Evolutionary conservation across 805 yeast species (phyloP).

Genomic region (Starmerella potacharoeniae): DNA sequence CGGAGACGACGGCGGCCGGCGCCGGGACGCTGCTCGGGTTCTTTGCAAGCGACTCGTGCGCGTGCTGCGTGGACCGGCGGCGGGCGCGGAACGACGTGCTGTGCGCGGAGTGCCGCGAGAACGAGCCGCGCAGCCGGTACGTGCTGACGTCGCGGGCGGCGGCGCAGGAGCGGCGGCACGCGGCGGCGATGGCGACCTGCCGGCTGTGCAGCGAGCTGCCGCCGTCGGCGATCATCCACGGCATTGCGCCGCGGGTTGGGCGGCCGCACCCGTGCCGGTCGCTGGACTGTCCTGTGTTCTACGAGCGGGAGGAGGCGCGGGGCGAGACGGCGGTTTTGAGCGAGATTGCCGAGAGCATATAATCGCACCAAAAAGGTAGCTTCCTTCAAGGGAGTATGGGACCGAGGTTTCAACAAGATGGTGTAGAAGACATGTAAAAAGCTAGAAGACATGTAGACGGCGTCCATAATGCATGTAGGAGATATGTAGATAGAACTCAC

Average conservation of each 20-base stretch:
- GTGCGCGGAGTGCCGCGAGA: constrained; percentile 10
- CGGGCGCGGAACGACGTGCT: not conserved
- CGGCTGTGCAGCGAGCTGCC: constrained; percentile 13
- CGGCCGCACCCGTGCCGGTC: constrained; percentile 14
- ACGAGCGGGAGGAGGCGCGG: constrained; percentile 15
- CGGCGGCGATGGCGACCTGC: constrained; percentile 10
- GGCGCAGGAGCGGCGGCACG: constrained; percentile 5
- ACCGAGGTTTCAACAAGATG: too few species aligned
- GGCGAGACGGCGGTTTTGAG: not conserved
- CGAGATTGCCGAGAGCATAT: not conserved
- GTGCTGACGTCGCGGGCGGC: constrained; percentile 9
- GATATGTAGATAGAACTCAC: too few species aligned
- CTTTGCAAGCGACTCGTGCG: constrained; percentile 14
- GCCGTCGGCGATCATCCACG: not conserved
- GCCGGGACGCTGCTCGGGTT: constrained; percentile 2
- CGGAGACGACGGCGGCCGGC: not conserved
- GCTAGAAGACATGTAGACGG: too few species aligned
- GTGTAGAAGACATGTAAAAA: too few species aligned
- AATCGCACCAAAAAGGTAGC: too few species aligned
- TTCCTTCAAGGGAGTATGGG: too few species aligned
- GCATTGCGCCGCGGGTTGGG: not conserved
- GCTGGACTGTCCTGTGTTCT: constrained; percentile 20
- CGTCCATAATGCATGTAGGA: too few species aligned
- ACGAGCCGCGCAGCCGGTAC: constrained; percentile 12
- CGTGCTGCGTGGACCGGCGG: constrained; percentile 14